Percentiles rank a stretch among this genome's conserved stretches.
Evolutionary conservation across 192 early-diverging fungal species (phyloP).

Genomic region (Pecoramyces ruminantium): DNA sequence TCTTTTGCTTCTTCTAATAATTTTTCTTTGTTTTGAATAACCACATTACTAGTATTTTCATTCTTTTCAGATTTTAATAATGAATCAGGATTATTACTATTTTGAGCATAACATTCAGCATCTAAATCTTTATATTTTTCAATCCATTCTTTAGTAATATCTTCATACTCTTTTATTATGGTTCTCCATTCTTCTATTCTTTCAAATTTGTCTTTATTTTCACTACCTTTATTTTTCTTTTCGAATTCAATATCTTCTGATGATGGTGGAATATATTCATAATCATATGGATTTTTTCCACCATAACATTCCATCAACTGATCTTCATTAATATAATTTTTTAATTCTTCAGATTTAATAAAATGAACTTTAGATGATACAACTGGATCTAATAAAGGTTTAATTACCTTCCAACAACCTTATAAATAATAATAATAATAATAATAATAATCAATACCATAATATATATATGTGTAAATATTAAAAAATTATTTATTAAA

Average conservation of each 20-base stretch:
- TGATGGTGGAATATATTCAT: constrained; percentile 24
- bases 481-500: too few species aligned
- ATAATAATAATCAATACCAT: too few species aligned
- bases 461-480: too few species aligned
- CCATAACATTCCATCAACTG: constrained; percentile 39
- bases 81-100: background rate
- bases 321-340: constrained; percentile 36
- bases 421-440: background rate
- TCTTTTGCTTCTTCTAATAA: background rate
- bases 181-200: background rate
- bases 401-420: constrained; percentile 65
- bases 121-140: background rate
- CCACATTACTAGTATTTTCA: background rate
- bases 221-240: constrained; percentile 23
- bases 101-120: background rate
- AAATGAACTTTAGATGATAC: constrained; percentile 76
- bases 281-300: constrained; percentile 34
- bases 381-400: constrained; percentile 72
- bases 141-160: background rate
- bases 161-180: background rate
- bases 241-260: constrained; percentile 28
- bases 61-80: background rate
- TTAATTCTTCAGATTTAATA: constrained; percentile 41
- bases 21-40: background rate
- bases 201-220: background rate